Percentiles rank a stretch among this genome's conserved stretches.
These are phyloP conservation scores for Monilinia fructicola DNA, from an alignment of 2,329 filamentous ascomycete species.

Conservation along the genomic window DNA sequence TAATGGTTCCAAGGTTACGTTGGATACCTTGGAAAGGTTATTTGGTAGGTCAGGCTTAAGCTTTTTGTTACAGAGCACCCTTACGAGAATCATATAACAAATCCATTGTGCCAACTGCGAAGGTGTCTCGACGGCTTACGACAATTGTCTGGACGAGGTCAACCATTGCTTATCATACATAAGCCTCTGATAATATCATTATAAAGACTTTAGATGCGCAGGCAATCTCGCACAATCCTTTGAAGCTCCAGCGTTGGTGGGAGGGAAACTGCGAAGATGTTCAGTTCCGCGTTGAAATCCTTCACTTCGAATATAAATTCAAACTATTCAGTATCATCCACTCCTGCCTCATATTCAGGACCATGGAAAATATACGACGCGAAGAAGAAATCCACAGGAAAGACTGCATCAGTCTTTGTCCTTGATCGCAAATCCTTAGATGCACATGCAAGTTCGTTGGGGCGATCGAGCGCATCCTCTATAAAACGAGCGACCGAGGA, in stretches of 20 bases:
- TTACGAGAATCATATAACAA: neutral
- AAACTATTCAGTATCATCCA: conserved; percentile 81
- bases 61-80: too few species aligned
- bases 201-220: conserved; percentile 9
- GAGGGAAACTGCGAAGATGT: conserved; percentile 32
- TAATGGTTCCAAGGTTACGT: neutral
- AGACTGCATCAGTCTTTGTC: conserved; percentile 86
- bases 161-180: neutral
- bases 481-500: conserved; percentile 84
- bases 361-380: conserved; percentile 98
- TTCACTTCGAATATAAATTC: conserved; percentile 89
- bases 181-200: neutral
- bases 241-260: conserved; percentile 17
- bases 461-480: conserved; percentile 62
- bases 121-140: neutral
- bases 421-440: conserved; percentile 90
- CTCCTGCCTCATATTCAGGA: conserved; percentile 75
- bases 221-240: conserved; percentile 1
- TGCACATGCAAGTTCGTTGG: conserved; percentile 60
- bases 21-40: neutral
- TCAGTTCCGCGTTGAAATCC: conserved; percentile 78
- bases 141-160: neutral
- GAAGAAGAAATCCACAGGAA: conserved; percentile 93
- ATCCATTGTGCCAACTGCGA: too few species aligned
- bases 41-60: conserved; percentile 10